Conservation (phyloP, 306 rosid species). For the Leucaena leucocephala region DNA sequence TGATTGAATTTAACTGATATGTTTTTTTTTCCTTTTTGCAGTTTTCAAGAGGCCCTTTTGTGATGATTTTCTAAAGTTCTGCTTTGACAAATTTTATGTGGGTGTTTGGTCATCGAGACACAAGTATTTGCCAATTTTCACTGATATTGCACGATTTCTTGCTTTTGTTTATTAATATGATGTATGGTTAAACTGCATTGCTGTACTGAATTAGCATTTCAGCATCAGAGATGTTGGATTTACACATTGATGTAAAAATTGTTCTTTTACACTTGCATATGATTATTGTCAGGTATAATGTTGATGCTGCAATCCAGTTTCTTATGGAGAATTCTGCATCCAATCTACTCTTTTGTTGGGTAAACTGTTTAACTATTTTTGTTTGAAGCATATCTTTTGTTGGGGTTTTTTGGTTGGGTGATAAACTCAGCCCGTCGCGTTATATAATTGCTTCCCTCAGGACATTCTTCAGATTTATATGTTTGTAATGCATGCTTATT, state of each 20-base stretch:
- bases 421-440: constrained; percentile 13
- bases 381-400: constrained; percentile 4
- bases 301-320: constrained; percentile 54
- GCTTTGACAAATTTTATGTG: constrained; percentile 81
- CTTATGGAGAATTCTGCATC: constrained; percentile 60
- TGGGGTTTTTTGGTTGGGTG: constrained; percentile 20
- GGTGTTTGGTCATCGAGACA: constrained; percentile 94
- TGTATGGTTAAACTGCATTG: constrained; percentile 24
- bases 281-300: constrained; percentile 59
- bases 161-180: constrained; percentile 27
- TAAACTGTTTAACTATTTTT: constrained; percentile 36
- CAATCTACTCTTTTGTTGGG: constrained; percentile 89
- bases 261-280: constrained; percentile 30
- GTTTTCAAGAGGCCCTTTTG: constrained; percentile 93
- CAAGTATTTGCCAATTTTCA: constrained; percentile 56
- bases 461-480: constrained; percentile 14
- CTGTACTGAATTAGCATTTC: constrained; percentile 19
- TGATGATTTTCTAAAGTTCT: constrained; percentile 74
- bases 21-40: constrained; percentile 40
- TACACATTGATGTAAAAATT: constrained; percentile 15
- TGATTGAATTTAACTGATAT: constrained; percentile 33
- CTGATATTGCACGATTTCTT: constrained; percentile 34
- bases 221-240: constrained; percentile 21
- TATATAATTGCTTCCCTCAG: constrained; percentile 27
- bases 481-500: constrained; percentile 22